Evolutionary conservation across 495 filamentous ascomycete species (phyloP).

Genomic region (Endocarpon pusillum): DNA sequence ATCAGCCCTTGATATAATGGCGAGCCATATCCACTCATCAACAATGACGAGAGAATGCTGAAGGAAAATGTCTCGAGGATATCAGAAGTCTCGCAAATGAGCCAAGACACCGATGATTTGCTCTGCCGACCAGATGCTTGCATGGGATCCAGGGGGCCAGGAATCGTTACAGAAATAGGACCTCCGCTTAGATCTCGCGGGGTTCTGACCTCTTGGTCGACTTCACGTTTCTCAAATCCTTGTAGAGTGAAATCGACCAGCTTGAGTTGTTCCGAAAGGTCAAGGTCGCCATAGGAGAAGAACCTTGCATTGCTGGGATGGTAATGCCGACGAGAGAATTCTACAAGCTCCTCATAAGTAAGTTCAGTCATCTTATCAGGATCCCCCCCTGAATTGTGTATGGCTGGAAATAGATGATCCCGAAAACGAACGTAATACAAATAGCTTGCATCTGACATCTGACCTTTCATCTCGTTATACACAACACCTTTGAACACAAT

Average conservation of each 20-base stretch:
- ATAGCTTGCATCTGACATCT: constrained; percentile 95
- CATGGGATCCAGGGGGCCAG: constrained; percentile 78
- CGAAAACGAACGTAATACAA: constrained; percentile 88
- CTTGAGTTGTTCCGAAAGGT: constrained; percentile 57
- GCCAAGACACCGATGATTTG: constrained; percentile 88
- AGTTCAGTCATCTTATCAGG: constrained; percentile 90
- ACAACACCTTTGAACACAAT: constrained; percentile 97
- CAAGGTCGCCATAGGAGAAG: constrained; percentile 90
- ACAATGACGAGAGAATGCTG: constrained; percentile 57
- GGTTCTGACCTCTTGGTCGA: constrained; percentile 53
- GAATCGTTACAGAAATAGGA: constrained; percentile 47
- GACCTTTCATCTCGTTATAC: constrained; percentile 99
- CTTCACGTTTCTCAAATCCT: constrained; percentile 47
- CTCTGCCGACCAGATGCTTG: constrained; percentile 70
- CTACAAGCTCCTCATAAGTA: constrained; percentile 67
- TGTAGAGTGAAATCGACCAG: constrained; percentile 58
- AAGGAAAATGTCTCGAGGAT: constrained; percentile 75
- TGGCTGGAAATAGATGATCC: constrained; percentile 79
- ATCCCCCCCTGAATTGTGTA: constrained; percentile 93
- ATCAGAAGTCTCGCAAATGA: constrained; percentile 66
- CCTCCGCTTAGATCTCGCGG: constrained; percentile 57
- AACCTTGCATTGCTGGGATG: constrained; percentile 94
- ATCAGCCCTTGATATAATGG: constrained; percentile 84
- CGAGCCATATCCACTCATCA: constrained; percentile 88
- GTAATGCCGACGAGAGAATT: constrained; percentile 81